phyloP scores from a whole-genome alignment of 2,329 filamentous ascomycete species.

The Fusarium sp. region DNA sequence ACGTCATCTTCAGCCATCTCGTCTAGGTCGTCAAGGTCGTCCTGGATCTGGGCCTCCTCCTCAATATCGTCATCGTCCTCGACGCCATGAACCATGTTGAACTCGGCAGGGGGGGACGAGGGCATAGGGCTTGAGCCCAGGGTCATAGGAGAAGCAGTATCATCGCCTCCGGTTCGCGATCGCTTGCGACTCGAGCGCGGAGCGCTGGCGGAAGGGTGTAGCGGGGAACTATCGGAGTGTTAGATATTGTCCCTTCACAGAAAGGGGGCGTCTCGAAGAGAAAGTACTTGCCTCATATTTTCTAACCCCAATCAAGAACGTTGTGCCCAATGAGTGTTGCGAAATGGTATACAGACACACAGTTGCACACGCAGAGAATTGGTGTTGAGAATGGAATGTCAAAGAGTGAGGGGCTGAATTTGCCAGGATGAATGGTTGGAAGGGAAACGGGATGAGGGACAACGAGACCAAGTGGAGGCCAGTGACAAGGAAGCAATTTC shows the following conservation, averaged over 20 bases:
- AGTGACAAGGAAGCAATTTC: constrained; percentile 38
- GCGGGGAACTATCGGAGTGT: constrained; percentile 71
- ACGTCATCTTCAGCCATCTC: constrained; percentile 83
- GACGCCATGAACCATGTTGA: constrained; percentile 69
- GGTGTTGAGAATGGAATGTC: constrained; percentile 17
- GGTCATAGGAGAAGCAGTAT: constrained; percentile 60
- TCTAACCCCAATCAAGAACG: constrained; percentile 8
- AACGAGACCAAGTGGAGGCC: constrained; percentile 27
- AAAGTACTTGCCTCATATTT: constrained; percentile 28
- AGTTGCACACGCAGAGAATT: constrained; percentile 7
- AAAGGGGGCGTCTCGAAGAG: not conserved
- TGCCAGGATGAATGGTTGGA: constrained; percentile 27
- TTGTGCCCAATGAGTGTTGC: constrained; percentile 8
- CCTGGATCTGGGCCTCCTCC: constrained; percentile 74
- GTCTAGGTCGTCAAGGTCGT: constrained; percentile 78
- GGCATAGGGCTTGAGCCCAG: constrained; percentile 68
- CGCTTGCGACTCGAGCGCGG: constrained; percentile 63
- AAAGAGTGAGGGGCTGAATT: constrained; percentile 39
- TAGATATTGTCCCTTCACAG: not conserved
- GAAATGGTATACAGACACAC: constrained; percentile 4
- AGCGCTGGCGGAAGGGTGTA: constrained; percentile 74
- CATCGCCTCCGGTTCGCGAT: constrained; percentile 59
- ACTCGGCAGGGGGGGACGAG: constrained; percentile 68
- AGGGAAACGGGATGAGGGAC: constrained; percentile 29
- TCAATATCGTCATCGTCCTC: constrained; percentile 77